Evolutionary conservation across 2,329 filamentous ascomycete species (phyloP).

Genomic region (Esteya vermicola): DNA sequence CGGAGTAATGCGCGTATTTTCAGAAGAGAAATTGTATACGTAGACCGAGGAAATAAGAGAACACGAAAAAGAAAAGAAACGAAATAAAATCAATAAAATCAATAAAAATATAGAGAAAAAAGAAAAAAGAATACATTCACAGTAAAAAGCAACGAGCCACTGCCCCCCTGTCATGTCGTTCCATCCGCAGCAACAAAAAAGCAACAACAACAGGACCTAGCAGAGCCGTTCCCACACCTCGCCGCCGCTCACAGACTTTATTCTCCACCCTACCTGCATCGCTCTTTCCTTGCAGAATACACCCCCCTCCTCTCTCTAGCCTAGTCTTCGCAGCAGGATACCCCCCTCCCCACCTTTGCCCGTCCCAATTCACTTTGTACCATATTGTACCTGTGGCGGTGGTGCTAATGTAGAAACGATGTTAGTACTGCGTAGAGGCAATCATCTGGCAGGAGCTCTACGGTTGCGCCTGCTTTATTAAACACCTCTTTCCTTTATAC

Average conservation of each 20-base stretch:
- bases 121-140: background rate
- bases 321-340: background rate
- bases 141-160: background rate
- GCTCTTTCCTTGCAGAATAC: background rate
- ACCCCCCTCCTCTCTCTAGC: background rate
- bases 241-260: background rate
- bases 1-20: too few relatives aligned
- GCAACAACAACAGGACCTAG: background rate
- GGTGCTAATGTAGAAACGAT: conserved; percentile 5
- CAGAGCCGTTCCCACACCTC: conserved; percentile 1
- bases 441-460: conserved; percentile 9
- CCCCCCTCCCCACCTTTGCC: conserved; percentile 7
- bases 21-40: too few relatives aligned
- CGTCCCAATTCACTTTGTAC: conserved; percentile 8
- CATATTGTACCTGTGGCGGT: conserved; percentile 8
- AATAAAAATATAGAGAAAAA: background rate
- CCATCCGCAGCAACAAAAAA: background rate
- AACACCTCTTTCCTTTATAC: conserved; percentile 4
- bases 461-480: too few relatives aligned
- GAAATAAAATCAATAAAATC: too few relatives aligned
- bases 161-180: background rate
- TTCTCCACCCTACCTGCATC: background rate
- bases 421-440: conserved; percentile 3
- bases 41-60: too few relatives aligned
- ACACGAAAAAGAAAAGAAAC: too few relatives aligned